Evolutionary conservation across 352 stramenopile genomes (phyloP), one percentile per base, ranked within the genome.

Genomic region (Phytophthora quininea): DNA sequence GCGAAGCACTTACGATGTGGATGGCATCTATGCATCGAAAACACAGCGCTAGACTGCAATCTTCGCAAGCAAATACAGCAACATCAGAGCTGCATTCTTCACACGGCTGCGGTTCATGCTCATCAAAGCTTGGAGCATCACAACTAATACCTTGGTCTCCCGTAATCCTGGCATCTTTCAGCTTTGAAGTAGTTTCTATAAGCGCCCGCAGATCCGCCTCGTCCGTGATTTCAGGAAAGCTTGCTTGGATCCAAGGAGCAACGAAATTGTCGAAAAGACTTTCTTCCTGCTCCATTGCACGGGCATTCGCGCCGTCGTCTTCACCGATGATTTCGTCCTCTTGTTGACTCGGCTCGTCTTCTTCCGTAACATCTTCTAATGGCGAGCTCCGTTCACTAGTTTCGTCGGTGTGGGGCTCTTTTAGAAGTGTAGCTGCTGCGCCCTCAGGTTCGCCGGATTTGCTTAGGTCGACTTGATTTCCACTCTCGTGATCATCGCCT

Each of bases 1-100:
- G 2, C 3, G 12, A 24, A 5, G 8, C 29, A 78, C 79, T 42
- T 75, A 93, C 86, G 27, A 93, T 90, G 57, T 93, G 86, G 35
- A 93, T 89, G 56, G 86, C 86, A 54, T 93, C 82, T 2, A 79
- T 75, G 64, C 86, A 93, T 37, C 58, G 64, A 50, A 84, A 87
- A 68, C 86, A 93, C 1, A 93, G 62, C 14, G 53, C 54, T 14
- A 80, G 71, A 4, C 10, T 43, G 60, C 86, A 93, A 19, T 92
- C 77, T 29, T 52, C 30, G 48, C 86, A 93, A 12, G 12, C 27
- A 10, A 90, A 80, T 6, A 35, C 15, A 24, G 53, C 61, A 0
- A 0, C 3, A 3, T 74, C 74, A 19, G 62, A 49, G n/a, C 43
- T 58, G 58, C 86, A 93, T 64, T 93, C 86, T 54, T 90, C 82